Conservation (phyloP, 768 basidiomycete genomes). For the Serendipita sp. region DNA sequence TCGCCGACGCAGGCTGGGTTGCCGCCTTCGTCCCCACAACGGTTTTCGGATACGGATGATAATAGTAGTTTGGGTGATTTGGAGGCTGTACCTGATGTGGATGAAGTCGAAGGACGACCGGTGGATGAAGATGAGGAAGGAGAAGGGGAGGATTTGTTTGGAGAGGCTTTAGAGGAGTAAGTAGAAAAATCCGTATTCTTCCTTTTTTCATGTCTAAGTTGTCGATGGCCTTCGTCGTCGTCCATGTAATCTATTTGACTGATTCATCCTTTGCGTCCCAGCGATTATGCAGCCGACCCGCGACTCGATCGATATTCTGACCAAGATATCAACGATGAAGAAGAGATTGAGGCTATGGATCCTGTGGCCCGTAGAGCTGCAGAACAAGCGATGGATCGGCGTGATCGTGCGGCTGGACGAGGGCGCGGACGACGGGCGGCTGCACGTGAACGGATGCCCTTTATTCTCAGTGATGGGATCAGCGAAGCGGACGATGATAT, state of each 20-base stretch:
- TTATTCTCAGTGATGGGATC: conserved; percentile 74
- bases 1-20: conserved; percentile 53
- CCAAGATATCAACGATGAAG: conserved; percentile 71
- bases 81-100: conserved; percentile 46
- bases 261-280: conserved; percentile 18
- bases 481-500: conserved; percentile 49
- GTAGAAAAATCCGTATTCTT: too few relatives aligned
- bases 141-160: conserved; percentile 91
- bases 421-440: conserved; percentile 59
- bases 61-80: conserved; percentile 53
- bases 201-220: conserved; percentile 6
- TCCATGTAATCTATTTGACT: neutral
- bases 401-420: conserved; percentile 62
- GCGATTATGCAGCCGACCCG: conserved; percentile 77
- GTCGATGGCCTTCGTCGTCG: conserved; percentile 10
- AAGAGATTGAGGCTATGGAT: conserved; percentile 51
- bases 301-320: conserved; percentile 78
- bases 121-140: conserved; percentile 41
- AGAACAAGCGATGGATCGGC: conserved; percentile 73
- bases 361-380: conserved; percentile 59
- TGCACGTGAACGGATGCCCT: conserved; percentile 65
- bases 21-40: conserved; percentile 70
- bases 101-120: conserved; percentile 28
- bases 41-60: conserved; percentile 71
- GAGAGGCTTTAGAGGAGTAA: conserved; percentile 49